Base-by-base conservation (phyloP, 305 asterid genomes). In the Lippia alba region DNA sequence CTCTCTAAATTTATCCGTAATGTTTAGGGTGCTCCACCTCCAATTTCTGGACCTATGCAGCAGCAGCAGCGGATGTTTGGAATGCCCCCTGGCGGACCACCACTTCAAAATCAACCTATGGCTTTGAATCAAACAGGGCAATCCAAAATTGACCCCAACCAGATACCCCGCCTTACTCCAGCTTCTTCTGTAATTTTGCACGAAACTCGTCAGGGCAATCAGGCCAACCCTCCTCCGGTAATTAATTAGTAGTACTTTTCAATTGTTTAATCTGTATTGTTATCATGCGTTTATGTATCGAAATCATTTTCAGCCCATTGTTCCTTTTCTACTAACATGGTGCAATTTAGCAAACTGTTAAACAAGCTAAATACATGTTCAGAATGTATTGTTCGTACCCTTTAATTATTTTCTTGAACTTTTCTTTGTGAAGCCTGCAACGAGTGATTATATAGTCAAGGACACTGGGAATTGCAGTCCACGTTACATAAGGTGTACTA, bases 391-490 rank as follows among this genome's bases (percentile, higher is more conserved):
- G 7, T 11, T 60, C 40, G 33, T 44, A 36, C 64, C 46, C 56
- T 55, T 40, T 72, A 66, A 61, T 17, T 73, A 76, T 73, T 11
- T 71, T 69, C 66, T 61, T 55, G 49, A 4, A 44, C 20, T 79
- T 76, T 64, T 80, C 50, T 69, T 80, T 69, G 34, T 74, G 81
- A 81, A 95, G 99, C 98, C 99, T 71, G 98, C 99, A 53, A 90
- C 97, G 72, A 90, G 96, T 74, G 98, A 95, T 56, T 92, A 95
- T 78, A 90, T 92, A 64, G 95, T 90, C 72, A 89, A 80, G 70
- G 99, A 95, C 82, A 87, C 96, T 44, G 98, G 99, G 74, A 95
- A 92, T 80, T 92, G 98, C 90, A 95, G 99, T 76, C 98, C 99
- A 48, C 98, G 99, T 71, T 89, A 87, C 89, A 80, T 95, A 85